Conservation (phyloP, 495 filamentous ascomycete species). For the Penicillium tannophilum region DNA sequence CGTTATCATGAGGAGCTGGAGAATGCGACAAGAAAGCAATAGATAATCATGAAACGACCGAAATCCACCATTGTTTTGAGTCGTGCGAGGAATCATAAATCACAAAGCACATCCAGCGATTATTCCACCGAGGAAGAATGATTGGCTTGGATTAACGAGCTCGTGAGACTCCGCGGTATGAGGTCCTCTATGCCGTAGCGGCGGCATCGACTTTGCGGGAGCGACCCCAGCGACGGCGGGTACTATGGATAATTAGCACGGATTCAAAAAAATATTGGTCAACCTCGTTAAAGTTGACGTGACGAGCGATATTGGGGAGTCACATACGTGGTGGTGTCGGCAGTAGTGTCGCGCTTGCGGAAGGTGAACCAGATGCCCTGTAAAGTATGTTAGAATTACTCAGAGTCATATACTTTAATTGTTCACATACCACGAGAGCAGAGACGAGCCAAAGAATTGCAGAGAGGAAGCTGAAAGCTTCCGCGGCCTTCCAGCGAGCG, state of each 20-base stretch:
- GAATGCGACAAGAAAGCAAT: conserved; percentile 20
- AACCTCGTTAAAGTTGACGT: too few species aligned
- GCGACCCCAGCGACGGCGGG: conserved; percentile 28
- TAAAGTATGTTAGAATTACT: conserved; percentile 1
- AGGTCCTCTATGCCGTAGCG: conserved; percentile 1
- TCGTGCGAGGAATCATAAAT: not conserved
- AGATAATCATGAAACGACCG: conserved; percentile 15
- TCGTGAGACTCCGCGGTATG: conserved; percentile 1
- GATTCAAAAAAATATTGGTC: not conserved
- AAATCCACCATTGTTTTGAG: conserved; percentile 5
- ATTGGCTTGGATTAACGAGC: not conserved
- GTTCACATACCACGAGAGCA: conserved; percentile 48
- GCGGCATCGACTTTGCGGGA: conserved; percentile 4
- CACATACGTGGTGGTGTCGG: conserved; percentile 16
- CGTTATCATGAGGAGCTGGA: conserved; percentile 17
- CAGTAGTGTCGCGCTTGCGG: conserved; percentile 19
- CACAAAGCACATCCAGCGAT: not conserved
- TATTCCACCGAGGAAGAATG: not conserved
- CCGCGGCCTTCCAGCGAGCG: conserved; percentile 63
- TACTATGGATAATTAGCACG: conserved; percentile 14
- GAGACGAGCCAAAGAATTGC: conserved; percentile 67
- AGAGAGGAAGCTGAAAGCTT: conserved; percentile 69
- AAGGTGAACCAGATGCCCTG: conserved; percentile 50
- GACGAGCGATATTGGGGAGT: not conserved
- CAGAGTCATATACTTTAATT: too few species aligned